A percentile compares a stretch with the other conserved stretches of the same genome.
phyloP scores from a whole-genome alignment of 1,139 yeast genomes.

The Geotrichum phurueaensis region DNA sequence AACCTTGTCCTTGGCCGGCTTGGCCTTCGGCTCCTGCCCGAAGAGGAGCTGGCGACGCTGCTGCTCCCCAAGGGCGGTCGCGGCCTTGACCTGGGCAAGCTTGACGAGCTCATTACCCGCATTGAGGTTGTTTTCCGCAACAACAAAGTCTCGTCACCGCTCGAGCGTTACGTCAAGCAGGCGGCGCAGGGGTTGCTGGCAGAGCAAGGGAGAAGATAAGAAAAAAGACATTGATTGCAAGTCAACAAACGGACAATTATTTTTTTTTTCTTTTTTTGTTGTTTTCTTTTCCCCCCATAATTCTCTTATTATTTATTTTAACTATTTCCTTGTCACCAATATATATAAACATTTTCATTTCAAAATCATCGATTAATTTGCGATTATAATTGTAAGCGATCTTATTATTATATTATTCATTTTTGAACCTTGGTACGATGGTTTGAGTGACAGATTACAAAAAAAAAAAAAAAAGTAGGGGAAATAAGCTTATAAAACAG shows the following conservation, averaged over 20 bases:
- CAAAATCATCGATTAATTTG: too few relatives aligned
- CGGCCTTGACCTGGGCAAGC: slow-evolving; percentile 9
- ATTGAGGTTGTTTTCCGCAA: slow-evolving; percentile 1
- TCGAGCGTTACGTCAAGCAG: slow-evolving; percentile 16
- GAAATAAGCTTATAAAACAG: neutral
- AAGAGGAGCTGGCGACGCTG: neutral
- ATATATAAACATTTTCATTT: too few relatives aligned
- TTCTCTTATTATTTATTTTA: neutral
- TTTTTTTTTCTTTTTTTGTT: too few relatives aligned
- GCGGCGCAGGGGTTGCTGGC: slow-evolving; percentile 14
- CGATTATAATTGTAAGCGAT: too few relatives aligned
- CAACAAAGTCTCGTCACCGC: slow-evolving; percentile 6
- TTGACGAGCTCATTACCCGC: slow-evolving; percentile 5
- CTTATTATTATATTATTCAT: neutral
- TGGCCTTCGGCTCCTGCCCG: slow-evolving; percentile 8
- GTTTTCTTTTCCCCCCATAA: too few relatives aligned
- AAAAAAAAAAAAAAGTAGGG: neutral
- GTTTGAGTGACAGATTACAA: neutral
- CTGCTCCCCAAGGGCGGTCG: neutral
- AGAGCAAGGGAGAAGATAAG: slow-evolving; percentile 6
- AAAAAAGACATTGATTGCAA: neutral
- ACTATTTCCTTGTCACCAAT: neutral
- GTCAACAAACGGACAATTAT: too few relatives aligned
- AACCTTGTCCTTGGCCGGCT: slow-evolving; percentile 13
- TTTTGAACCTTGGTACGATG: neutral